Base-by-base conservation (phyloP, 352 stramenopile genomes). In the Phytopythium ostracodes region DNA sequence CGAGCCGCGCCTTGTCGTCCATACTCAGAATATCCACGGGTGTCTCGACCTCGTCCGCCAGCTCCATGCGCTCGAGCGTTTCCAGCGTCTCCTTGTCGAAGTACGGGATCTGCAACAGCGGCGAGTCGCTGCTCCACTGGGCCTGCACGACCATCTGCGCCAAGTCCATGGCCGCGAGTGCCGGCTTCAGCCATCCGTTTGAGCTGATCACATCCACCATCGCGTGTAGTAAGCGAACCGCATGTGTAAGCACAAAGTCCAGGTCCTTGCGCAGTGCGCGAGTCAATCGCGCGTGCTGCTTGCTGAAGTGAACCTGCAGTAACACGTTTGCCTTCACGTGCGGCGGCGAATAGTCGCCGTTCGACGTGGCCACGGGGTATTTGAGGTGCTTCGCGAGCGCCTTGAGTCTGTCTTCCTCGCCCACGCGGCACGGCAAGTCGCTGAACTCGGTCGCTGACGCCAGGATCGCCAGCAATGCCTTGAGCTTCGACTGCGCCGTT, bases 191-290 rank as follows among this genome's bases (percentile, higher is more conserved):
- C 97, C 97, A 99, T 6, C 96, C 95, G 71, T 99, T 99, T 49
- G 94, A 99, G 59, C 95, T 98, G 59, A 99, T 98, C 15, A 99
- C 97, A 72, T 99, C 98, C 53, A 99, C 97, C 76, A 99, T 97
- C 4, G 97, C 96, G 66, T 99, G 96, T 59, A 99, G 73, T 24
- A 99, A 77, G 50, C 94, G 94, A 24, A 98, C 84, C 1, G 91
- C 88, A 47, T 98, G 87, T 18, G 75, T 84, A 15, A 99, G 63
- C 54, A 99, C 80, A 18, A 81, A 77, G 63, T 98, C 85, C 44
- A 98, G 80, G 76, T 99, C 97, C 42, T 84, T 76, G 0, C 81
- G 84, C 56, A 99, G 73, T 64, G 99, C 95, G 27, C 88, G 78
- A 33, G 89, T 94, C 59, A 99, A 66, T 56, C 81, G 76, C 17